Conservation (phyloP, 192 early-diverging fungal genomes). For the Backusella sp. region DNA sequence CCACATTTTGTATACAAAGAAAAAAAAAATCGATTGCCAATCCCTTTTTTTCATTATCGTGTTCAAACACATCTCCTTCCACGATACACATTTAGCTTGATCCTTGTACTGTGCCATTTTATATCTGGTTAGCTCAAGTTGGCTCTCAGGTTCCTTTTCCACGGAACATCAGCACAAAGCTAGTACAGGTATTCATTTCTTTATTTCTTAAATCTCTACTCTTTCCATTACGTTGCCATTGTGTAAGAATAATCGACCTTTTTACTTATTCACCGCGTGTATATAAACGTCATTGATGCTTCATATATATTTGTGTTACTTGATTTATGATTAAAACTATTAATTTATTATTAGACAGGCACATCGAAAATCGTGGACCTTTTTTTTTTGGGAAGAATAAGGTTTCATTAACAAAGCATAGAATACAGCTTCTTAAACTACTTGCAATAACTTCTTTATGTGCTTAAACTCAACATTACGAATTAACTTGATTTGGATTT, state of each 20-base stretch:
- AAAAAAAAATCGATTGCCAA: no score
- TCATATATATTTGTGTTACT: neutral
- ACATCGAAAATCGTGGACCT: neutral
- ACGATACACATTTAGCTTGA: neutral
- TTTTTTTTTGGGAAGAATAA: neutral
- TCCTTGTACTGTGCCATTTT: neutral
- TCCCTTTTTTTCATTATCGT: no score
- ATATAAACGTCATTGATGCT: neutral
- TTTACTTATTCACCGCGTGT: neutral
- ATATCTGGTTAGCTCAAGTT: neutral
- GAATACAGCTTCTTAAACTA: neutral
- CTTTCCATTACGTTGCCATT: neutral
- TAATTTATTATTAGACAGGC: neutral
- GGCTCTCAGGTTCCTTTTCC: neutral
- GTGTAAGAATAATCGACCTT: neutral
- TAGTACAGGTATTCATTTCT: neutral
- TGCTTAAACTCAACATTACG: neutral
- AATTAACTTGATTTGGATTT: neutral
- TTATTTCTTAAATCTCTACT: neutral
- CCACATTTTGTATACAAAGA: no score
- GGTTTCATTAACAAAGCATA: neutral
- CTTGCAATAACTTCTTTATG: neutral
- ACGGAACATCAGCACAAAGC: neutral
- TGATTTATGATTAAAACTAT: neutral
- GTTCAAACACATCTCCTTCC: no score